Percentiles rank a stretch among this genome's conserved stretches.
Evolutionary conservation across 768 basidiomycete genomes (phyloP).

Genomic region (Boletus rex-veris): DNA sequence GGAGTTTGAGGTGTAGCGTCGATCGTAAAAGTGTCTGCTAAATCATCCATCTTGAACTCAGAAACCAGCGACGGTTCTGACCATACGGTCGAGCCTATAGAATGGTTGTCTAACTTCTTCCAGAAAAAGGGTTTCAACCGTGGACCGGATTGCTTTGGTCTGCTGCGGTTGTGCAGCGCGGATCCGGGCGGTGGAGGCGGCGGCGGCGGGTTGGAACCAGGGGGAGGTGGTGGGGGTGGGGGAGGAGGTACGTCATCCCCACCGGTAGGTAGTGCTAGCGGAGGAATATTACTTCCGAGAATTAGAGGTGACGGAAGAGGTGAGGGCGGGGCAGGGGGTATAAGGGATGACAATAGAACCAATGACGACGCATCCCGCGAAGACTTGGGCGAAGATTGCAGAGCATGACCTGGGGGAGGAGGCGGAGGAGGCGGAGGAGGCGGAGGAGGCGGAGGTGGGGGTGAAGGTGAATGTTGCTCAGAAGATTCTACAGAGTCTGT

Average conservation of each 20-base stretch:
- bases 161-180: slow-evolving; percentile 32
- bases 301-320: slow-evolving; percentile 33
- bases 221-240: slow-evolving; percentile 35
- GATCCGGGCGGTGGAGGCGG: slow-evolving; percentile 27
- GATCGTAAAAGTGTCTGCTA: slow-evolving; percentile 71
- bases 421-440: slow-evolving; percentile 26
- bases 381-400: slow-evolving; percentile 23
- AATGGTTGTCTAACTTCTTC: slow-evolving; percentile 63
- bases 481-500: neutral
- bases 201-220: slow-evolving; percentile 17
- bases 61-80: slow-evolving; percentile 44
- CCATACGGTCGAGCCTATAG: slow-evolving; percentile 63
- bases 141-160: slow-evolving; percentile 40
- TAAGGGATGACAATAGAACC: slow-evolving; percentile 25
- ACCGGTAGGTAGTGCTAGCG: neutral
- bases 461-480: slow-evolving; percentile 12
- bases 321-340: slow-evolving; percentile 27
- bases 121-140: slow-evolving; percentile 86
- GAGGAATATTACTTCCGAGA: neutral
- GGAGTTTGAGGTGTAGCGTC: slow-evolving; percentile 43
- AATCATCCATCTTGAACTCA: slow-evolving; percentile 59
- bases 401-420: slow-evolving; percentile 5
- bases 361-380: slow-evolving; percentile 13
- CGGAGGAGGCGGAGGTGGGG: slow-evolving; percentile 26
- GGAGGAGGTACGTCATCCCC: neutral